Evolutionary conservation across 2,329 filamentous ascomycete species (phyloP).

Genomic region (Fonsecaea nubica): DNA sequence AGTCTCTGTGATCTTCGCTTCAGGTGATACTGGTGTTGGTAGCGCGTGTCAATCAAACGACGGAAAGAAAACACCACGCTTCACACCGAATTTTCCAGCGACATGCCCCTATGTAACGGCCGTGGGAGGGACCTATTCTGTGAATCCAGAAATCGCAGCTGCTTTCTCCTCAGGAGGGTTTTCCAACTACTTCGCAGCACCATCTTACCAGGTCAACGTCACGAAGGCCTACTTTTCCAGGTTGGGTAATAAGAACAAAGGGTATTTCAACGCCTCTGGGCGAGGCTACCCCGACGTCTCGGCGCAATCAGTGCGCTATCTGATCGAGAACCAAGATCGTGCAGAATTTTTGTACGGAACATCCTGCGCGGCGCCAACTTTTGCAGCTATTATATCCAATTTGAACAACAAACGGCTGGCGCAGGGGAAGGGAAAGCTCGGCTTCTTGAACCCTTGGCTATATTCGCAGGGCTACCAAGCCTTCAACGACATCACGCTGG

Average conservation of each 20-base stretch:
- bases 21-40: conserved; percentile 69
- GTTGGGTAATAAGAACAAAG: conserved; percentile 52
- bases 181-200: conserved; percentile 56
- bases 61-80: conserved; percentile 58
- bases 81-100: conserved; percentile 62
- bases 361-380: conserved; percentile 61
- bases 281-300: conserved; percentile 68
- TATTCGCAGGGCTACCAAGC: conserved; percentile 56
- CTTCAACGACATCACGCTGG: conserved; percentile 58
- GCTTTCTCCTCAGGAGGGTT: conserved; percentile 62
- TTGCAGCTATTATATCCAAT: conserved; percentile 68
- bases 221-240: conserved; percentile 54
- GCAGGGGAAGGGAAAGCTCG: conserved; percentile 60
- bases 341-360: conserved; percentile 16
- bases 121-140: conserved; percentile 64
- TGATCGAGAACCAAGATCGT: conserved; percentile 49
- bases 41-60: conserved; percentile 62
- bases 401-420: conserved; percentile 68
- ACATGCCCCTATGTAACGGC: conserved; percentile 68
- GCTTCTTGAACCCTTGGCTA: conserved; percentile 69
- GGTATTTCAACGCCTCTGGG: conserved; percentile 59
- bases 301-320: conserved; percentile 58
- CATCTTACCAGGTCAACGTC: conserved; percentile 54
- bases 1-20: conserved; percentile 69
- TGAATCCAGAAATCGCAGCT: conserved; percentile 60